Base-by-base conservation (phyloP, 495 filamentous ascomycete species). In the Daldinia childiae region DNA sequence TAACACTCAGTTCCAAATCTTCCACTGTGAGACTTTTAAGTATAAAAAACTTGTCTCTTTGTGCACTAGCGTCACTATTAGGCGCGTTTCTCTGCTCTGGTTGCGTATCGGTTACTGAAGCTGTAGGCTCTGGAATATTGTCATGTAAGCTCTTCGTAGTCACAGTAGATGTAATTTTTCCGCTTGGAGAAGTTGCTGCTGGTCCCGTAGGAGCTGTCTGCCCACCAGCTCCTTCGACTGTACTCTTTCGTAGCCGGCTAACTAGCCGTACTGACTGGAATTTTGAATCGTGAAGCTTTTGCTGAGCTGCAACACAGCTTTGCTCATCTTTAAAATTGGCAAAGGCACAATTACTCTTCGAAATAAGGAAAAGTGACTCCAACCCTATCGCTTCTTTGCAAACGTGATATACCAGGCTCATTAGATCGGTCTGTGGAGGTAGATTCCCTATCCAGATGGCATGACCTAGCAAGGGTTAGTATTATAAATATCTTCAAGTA, bases 391-490 rank as follows among this genome's bases (percentile, higher is more conserved):
- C 90, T 64, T 94, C 93, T 64, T 86, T 89, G 27, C 93, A 97
- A 61, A 98, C 97, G 76, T 98, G 91, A 68, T 97, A 90, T 64
- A 97, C 97, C 17, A 99, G 82, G 64, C 89, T 91, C 66, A 91
- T 87, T 32, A 99, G 85, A 32, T 87, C 89, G 7, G 93, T 90
- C 51, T 90, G 90, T 0, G 93, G 91, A 6, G 95, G 94, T 0
- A 99, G 84, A 79, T 99, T 99, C 26, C 95, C 95, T 24, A 98
- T 93, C 95, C 95, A 99, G 26, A 99, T 88, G 4, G 95, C 95
- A 79, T 97, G 92, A 3, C 95, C 95, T 86, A 55, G 41, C 48
- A 34, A 61, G 24, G 57, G 32, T 76, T 64, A 74, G 68, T 54
- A 26, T 60, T 32, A 9, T 19, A 61, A 62, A 38, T 41, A 38